Base-by-base conservation (phyloP, 345 rosid species). In the Melastoma malabathricum region DNA sequence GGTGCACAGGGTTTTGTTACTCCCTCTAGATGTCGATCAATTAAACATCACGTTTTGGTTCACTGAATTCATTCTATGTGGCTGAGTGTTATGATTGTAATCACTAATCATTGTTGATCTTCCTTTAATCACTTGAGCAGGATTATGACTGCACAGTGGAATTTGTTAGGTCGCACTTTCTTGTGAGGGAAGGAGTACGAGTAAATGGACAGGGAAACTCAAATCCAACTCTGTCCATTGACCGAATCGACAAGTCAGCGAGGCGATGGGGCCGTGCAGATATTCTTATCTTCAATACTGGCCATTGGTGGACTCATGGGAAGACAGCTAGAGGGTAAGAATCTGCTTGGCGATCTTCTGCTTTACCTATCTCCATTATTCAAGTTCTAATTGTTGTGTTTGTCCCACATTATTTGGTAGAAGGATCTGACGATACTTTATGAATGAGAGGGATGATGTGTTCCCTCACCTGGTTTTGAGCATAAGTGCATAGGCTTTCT, bases 251-350 rank as follows among this genome's bases (percentile, higher is more conserved):
- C 73, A 84, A 87, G 81, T 50, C 81, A 25, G 47, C 82, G 31
- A 59, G 62, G 7, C 74, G 74, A 62, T 87, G 95, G 96, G 80
- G 73, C 70, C 74, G 72, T 22, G 96, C 87, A 39, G 79, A 92
- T 68, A 84, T 92, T 61, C 76, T 87, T 57, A 78, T 87, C 47
- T 92, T 92, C 62, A 92, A 92, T 71, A 92, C 95, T 29, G 96
- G 83, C 48, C 98, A 92, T 60, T 87, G 95, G 98, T 92, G 98
- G 98, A 77, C 79, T 66, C 96, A 87, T 74, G 96, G 96, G 56
- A 92, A 92, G 71, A 92, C 98, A 55, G 81, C 93, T 27, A 76
- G 95, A 34, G 96, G 96, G 98, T 84, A 68, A 34, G 72, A 55
- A 1, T n/a, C n/a, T n/a, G n/a, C n/a, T n/a, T n/a, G n/a, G n/a